Evolutionary conservation across 768 basidiomycete genomes (phyloP).

Genomic region (Rhizopogon vulgaris): DNA sequence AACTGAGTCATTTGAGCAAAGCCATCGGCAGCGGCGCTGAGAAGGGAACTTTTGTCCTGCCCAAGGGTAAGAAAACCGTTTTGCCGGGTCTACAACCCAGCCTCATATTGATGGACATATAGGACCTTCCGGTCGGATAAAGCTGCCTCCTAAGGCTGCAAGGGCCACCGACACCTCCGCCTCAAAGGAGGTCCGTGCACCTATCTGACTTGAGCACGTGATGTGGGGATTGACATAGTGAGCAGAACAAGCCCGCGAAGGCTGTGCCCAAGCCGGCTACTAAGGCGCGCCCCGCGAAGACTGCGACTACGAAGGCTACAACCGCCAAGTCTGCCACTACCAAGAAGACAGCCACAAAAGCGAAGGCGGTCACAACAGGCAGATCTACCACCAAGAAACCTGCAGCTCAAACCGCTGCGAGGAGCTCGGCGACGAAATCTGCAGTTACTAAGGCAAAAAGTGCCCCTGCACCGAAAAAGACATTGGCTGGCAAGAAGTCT

Average conservation of each 20-base stretch:
- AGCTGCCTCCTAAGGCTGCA: constrained; percentile 58
- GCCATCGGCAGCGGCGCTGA: constrained; percentile 81
- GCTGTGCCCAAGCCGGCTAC: constrained; percentile 18
- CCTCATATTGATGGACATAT: constrained; percentile 3
- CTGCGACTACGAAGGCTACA: constrained; percentile 19
- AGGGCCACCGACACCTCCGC: constrained; percentile 43
- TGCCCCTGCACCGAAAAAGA: constrained; percentile 24
- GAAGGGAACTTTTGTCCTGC: constrained; percentile 77
- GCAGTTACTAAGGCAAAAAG: constrained; percentile 19
- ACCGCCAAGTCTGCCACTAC: constrained; percentile 16
- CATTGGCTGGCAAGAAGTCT: constrained; percentile 25
- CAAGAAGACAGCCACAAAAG: constrained; percentile 29
- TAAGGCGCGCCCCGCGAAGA: constrained; percentile 22
- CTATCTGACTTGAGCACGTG: constrained; percentile 13
- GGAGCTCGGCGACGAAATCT: constrained; percentile 11
- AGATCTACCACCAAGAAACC: constrained; percentile 36
- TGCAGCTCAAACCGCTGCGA: constrained; percentile 30
- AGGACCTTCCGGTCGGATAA: constrained; percentile 51
- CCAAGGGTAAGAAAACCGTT: constrained; percentile 59
- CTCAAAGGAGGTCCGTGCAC: constrained; percentile 50
- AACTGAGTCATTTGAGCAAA: constrained; percentile 70
- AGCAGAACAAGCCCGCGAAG: constrained; percentile 28
- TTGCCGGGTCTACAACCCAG: neutral
- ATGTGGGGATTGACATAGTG: constrained; percentile 9
- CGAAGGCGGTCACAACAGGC: constrained; percentile 23